Percentiles rank a stretch among this genome's conserved stretches.
Conservation (phyloP, 495 filamentous ascomycete genomes). For the Rusavskia elegans region DNA sequence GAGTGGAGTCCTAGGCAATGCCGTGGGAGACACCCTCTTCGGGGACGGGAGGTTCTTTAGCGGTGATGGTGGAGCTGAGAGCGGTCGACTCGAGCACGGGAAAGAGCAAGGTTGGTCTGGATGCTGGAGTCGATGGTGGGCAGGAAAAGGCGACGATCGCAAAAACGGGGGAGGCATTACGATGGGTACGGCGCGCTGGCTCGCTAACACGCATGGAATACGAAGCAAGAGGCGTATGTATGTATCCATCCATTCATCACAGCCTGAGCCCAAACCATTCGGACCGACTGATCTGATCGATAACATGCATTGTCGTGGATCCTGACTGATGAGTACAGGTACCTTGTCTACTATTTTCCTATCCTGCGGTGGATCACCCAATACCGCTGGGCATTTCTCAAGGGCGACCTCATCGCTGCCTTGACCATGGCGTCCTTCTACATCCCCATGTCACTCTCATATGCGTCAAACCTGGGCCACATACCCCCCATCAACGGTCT, state of each 20-base stretch:
- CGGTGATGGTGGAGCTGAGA: neutral
- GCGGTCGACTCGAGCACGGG: slow-evolving; percentile 6
- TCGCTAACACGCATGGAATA: slow-evolving; percentile 46
- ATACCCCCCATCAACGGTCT: slow-evolving; percentile 90
- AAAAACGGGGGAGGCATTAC: slow-evolving; percentile 32
- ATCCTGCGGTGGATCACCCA: slow-evolving; percentile 75
- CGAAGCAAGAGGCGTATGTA: slow-evolving; percentile 42
- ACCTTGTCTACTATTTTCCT: slow-evolving; percentile 86
- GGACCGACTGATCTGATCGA: neutral
- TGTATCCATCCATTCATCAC: slow-evolving; percentile 7
- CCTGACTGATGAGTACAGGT: slow-evolving; percentile 19
- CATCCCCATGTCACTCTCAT: slow-evolving; percentile 89
- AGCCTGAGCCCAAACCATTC: neutral
- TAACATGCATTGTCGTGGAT: neutral
- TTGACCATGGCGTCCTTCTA: slow-evolving; percentile 94
- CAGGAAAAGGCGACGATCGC: slow-evolving; percentile 9
- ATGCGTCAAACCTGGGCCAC: slow-evolving; percentile 87
- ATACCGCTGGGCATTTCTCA: slow-evolving; percentile 65
- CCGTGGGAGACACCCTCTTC: slow-evolving; percentile 21
- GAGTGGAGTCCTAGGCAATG: slow-evolving; percentile 21
- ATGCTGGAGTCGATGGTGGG: slow-evolving; percentile 6
- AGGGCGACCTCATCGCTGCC: slow-evolving; percentile 73
- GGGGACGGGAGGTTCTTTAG: slow-evolving; percentile 10
- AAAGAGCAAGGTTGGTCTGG: neutral
- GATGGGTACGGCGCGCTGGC: slow-evolving; percentile 43